Evolutionary conservation across 139 green algal species (phyloP), one percentile per base, ranked within the genome.

Genomic region (Tetraselmis chui): DNA sequence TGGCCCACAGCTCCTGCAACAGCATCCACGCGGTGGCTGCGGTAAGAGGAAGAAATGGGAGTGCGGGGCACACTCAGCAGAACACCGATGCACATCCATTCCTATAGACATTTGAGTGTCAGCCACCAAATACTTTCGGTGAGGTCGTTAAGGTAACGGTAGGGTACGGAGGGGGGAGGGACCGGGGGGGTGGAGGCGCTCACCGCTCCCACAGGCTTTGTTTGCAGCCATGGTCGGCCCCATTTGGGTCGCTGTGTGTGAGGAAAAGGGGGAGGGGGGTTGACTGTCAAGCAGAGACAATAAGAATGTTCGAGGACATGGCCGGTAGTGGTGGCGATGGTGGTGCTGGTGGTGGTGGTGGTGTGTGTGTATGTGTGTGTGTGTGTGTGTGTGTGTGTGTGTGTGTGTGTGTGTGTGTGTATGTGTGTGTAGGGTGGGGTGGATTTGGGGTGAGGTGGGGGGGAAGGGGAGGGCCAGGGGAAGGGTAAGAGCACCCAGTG

Each of bases 401-500:
- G n/a, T n/a, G n/a, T 5, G 11, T 67, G 18, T 67, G 45, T 67
- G 45, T 5, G 11, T 67, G 45, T 67, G 45, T 67, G 45, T 67
- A 5, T 18, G 11, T 67, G 45, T 67, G 45, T 67, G 45, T 18
- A 5, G 45, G 45, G 45, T 5, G 11, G n/a, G n/a, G n/a, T n/a
- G n/a, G n/a, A n/a, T n/a, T n/a, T n/a, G n/a, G n/a, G n/a, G n/a
- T n/a, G n/a, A n/a, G n/a, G n/a, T n/a, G n/a, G n/a, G n/a, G n/a
- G n/a, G n/a, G n/a, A n/a, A n/a, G n/a, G n/a, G n/a, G n/a, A n/a
- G n/a, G n/a, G n/a, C n/a, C n/a, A n/a, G 2, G 58, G 28, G 23
- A 11, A 1, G 26, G 82, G 24, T 1, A 18, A 18, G 32, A 82
- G 79, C 31, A 91, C 88, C 88, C 87, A 90, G 83, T 84, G 83